phyloP scores from a whole-genome alignment of 2,329 filamentous ascomycete species.

The Cucurbitaria berberidis region DNA sequence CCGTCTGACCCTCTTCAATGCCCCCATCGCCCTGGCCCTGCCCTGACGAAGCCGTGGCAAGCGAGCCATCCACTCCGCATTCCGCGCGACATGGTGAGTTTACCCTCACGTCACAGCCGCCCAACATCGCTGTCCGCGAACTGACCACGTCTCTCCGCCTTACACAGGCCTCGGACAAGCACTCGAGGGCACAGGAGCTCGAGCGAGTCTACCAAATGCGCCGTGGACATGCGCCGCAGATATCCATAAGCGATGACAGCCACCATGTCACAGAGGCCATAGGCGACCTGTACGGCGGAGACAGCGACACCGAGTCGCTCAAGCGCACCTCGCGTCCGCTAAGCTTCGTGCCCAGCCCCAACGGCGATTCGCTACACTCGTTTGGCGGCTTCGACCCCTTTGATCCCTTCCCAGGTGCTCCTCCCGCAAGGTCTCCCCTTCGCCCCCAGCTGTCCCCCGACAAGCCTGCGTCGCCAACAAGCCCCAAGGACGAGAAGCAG shows the following conservation, averaged over 20 bases:
- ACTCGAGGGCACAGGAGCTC: slow-evolving; percentile 51
- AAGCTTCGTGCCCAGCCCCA: slow-evolving; percentile 72
- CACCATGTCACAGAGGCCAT: slow-evolving; percentile 96
- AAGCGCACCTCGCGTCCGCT: slow-evolving; percentile 69
- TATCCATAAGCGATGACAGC: slow-evolving; percentile 82
- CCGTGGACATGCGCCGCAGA: slow-evolving; percentile 65
- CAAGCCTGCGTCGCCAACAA: slow-evolving; percentile 16
- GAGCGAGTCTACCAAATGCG: slow-evolving; percentile 58
- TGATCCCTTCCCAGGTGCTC: slow-evolving; percentile 43
- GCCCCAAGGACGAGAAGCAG: slow-evolving; percentile 26
- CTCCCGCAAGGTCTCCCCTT: slow-evolving; percentile 52
- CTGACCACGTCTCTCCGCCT: slow-evolving; percentile 35
- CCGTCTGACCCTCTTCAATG: slow-evolving; percentile 17
- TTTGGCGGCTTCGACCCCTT: slow-evolving; percentile 34
- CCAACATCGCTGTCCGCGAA: slow-evolving; percentile 6
- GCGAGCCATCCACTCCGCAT: slow-evolving; percentile 19
- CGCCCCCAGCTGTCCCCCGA: slow-evolving; percentile 38
- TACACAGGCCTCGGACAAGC: slow-evolving; percentile 42
- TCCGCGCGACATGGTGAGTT: slow-evolving; percentile 33
- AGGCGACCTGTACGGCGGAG: slow-evolving; percentile 85
- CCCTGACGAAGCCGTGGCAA: slow-evolving; percentile 27
- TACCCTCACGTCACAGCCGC: slow-evolving; percentile 2
- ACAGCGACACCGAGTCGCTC: slow-evolving; percentile 64
- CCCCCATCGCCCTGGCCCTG: slow-evolving; percentile 10
- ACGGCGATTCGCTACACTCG: slow-evolving; percentile 56